Conservation (phyloP, 2,329 filamentous ascomycete genomes). For the Colletotrichum endophyticum region DNA sequence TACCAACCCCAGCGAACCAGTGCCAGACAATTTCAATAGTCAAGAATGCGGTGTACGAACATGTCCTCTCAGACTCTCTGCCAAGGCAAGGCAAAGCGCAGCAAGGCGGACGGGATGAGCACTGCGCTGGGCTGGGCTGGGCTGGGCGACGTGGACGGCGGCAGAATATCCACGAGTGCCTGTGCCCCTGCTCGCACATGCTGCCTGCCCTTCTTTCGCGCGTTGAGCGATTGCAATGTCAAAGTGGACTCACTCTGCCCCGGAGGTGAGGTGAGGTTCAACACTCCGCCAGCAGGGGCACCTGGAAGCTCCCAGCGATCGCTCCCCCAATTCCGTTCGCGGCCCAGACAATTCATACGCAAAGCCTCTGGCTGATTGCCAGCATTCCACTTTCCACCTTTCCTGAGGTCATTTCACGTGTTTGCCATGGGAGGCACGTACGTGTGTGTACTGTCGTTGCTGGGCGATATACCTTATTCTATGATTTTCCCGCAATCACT, state of each 20-base stretch:
- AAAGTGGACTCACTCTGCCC: constrained; percentile 11
- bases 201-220: background rate
- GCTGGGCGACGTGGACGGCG: background rate
- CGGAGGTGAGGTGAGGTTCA: background rate
- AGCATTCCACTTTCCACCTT: constrained; percentile 16
- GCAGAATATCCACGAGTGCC: background rate
- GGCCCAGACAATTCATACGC: background rate
- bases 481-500: background rate
- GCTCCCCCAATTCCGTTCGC: background rate
- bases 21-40: background rate
- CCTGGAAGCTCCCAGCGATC: background rate
- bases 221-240: background rate
- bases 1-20: background rate
- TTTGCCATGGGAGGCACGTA: background rate
- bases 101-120: background rate
- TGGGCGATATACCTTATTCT: background rate
- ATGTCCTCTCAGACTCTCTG: background rate
- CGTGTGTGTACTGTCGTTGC: background rate
- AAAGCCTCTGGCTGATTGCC: background rate
- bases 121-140: background rate
- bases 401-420: constrained; percentile 3
- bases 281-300: background rate
- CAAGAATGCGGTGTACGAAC: background rate
- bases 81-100: background rate
- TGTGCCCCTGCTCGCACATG: background rate